These are phyloP conservation scores for Lithospermum erythrorhizon DNA, from an alignment of 257 asterid species.

Conservation along the genomic window DNA sequence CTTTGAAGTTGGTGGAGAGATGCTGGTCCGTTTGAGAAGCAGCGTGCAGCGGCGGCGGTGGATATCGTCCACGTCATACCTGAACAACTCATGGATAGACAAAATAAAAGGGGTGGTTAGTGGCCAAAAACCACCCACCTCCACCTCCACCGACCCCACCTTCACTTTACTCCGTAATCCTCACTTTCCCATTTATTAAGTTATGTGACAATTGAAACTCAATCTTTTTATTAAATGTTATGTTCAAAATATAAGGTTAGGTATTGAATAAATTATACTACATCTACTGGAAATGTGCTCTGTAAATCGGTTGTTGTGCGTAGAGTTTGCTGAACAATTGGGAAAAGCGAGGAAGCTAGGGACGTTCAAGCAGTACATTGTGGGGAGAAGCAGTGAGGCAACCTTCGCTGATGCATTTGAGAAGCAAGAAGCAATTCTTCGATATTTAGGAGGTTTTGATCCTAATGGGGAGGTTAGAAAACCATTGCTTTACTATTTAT, in stretches of 20 bases:
- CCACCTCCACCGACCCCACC: constrained; percentile 21
- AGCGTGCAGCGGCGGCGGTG: constrained; percentile 28
- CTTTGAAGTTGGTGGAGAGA: no score
- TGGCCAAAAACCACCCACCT: constrained; percentile 32
- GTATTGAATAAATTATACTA: no score
- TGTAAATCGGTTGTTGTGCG: neutral
- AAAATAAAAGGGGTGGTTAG: constrained; percentile 65
- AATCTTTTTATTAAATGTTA: no score
- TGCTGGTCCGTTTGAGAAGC: no score
- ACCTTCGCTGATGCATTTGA: constrained; percentile 54
- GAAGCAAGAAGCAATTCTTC: constrained; percentile 75
- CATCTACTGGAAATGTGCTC: neutral
- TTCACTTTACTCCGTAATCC: constrained; percentile 71
- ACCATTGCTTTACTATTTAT: neutral
- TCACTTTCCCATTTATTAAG: no score
- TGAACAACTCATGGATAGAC: constrained; percentile 68
- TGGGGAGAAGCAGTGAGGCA: constrained; percentile 71
- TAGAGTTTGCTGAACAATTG: constrained; percentile 80
- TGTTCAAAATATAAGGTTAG: no score
- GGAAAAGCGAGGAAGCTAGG: constrained; percentile 68
- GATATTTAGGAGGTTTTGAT: constrained; percentile 64
- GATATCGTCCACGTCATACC: constrained; percentile 52
- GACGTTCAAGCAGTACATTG: constrained; percentile 51
- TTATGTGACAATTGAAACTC: no score
- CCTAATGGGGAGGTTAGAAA: constrained; percentile 64